phyloP scores from a whole-genome alignment of 2,329 filamentous ascomycete species.

The Pseudogymnoascus sp. region DNA sequence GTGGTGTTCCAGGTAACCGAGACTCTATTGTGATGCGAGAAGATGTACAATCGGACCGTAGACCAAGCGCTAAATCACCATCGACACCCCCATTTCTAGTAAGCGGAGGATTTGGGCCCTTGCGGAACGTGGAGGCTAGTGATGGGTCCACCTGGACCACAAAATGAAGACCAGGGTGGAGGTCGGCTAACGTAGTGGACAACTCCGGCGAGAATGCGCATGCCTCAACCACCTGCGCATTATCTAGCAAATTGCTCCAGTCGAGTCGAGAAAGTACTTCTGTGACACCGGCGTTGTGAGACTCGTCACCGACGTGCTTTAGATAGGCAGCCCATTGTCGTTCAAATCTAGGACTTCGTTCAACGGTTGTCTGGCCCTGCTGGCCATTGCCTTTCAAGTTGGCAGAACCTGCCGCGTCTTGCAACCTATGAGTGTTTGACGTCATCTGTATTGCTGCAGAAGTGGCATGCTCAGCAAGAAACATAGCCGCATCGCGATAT shows the following conservation, averaged over 20 bases:
- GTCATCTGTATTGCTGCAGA: constrained; percentile 32
- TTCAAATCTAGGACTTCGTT: constrained; percentile 23
- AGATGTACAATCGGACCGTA: no score
- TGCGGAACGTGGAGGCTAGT: no score
- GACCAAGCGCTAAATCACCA: no score
- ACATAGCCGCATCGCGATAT: constrained; percentile 33
- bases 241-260: constrained; percentile 23
- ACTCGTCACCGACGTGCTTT: constrained; percentile 18
- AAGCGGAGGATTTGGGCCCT: no score
- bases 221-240: constrained; percentile 25
- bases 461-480: constrained; percentile 30
- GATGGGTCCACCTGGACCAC: constrained; percentile 22
- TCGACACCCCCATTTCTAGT: no score
- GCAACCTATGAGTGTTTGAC: constrained; percentile 18
- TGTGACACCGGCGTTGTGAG: constrained; percentile 16
- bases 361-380: background rate
- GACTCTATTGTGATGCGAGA: constrained; percentile 17
- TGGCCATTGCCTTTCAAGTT: background rate
- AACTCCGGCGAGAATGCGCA: constrained; percentile 15
- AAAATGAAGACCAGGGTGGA: constrained; percentile 23
- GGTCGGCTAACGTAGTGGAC: constrained; percentile 16
- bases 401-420: background rate
- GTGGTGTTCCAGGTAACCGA: constrained; percentile 20
- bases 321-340: constrained; percentile 31
- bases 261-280: constrained; percentile 25